These are phyloP conservation scores for Fistulinella cinereoalba DNA, from an alignment of 1,284 basidiomycete genomes.

Conservation along the genomic window DNA sequence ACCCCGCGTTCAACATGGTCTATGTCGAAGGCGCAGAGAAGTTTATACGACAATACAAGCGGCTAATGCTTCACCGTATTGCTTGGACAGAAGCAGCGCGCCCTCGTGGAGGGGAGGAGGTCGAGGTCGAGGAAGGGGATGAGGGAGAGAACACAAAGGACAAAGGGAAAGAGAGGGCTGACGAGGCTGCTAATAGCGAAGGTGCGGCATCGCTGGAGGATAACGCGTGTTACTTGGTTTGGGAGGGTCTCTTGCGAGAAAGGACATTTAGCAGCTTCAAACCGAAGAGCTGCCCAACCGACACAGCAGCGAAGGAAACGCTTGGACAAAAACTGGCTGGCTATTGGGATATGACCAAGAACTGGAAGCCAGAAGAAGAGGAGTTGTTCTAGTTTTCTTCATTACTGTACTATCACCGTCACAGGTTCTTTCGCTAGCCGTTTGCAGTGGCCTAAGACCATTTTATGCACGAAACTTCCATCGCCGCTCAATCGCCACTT, in stretches of 20 bases:
- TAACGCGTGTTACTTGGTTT: conserved; percentile 89
- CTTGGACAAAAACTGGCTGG: conserved; percentile 81
- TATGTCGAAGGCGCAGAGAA: conserved; percentile 92
- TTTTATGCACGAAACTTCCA: too few species aligned
- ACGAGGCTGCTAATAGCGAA: conserved; percentile 16
- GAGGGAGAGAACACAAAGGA: conserved; percentile 42
- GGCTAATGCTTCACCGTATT: conserved; percentile 85
- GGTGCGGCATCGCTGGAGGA: conserved; percentile 59
- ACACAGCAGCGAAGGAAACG: conserved; percentile 80
- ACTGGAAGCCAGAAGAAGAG: conserved; percentile 76
- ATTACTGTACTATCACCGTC: background rate
- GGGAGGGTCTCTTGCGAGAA: conserved; percentile 89
- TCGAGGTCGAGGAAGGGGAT: conserved; percentile 56
- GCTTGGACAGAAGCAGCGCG: conserved; percentile 93
- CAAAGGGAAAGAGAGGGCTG: conserved; percentile 31
- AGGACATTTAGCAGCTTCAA: conserved; percentile 80
- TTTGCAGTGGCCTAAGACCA: too few species aligned
- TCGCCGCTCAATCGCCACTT: too few species aligned
- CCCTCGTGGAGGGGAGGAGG: conserved; percentile 67
- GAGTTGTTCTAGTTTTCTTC: conserved; percentile 49
- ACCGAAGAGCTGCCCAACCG: conserved; percentile 82
- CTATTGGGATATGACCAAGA: conserved; percentile 95
- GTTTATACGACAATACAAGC: conserved; percentile 85
- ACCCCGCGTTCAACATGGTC: conserved; percentile 85
- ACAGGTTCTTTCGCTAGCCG: too few species aligned